Evolutionary conservation across 2,329 filamentous ascomycete species (phyloP), one percentile per base, ranked within the genome.

Genomic region (Aspergillus candidus): DNA sequence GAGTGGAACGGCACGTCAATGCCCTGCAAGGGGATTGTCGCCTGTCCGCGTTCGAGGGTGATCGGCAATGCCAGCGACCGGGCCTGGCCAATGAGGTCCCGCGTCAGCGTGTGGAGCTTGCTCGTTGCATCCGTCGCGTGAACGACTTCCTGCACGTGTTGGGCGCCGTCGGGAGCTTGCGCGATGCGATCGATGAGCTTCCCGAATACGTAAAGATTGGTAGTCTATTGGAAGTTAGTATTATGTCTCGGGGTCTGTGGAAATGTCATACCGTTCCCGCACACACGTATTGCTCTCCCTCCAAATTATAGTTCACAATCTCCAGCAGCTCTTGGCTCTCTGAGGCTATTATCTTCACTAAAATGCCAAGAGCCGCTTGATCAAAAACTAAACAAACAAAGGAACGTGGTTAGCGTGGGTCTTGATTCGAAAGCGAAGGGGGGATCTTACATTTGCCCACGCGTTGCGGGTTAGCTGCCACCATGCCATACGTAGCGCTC

Each of bases 381-480:
- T 91, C 94, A 77, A 97, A 97, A 0, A 86, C 94, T 79, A 90
- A 94, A 63, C 86, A 90, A 67, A 96, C 94, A 53, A 95, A 88
- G 61, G 87, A 89, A 39, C 93, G 74, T 6, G 5, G 15, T 46
- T n/a, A 46, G 43, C n/a, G 22, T n/a, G 8, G 2, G 12, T 11
- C 6, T 8, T 7, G 6, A 12, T 10, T 8, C 4, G 7, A 14
- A 18, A 8, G 18, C 11, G 14, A 13, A 32, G 7, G 5, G 13
- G 12, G 29, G n/a, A 31, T 8, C 52, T 35, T 43, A 53, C 52
- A 44, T 34, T 32, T 33, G 10, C 50, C 50, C 22, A 53, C 48
- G 18, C 52, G 50, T 32, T 37, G 46, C 4, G 52, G 52, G 37
- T 54, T 54, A 6, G 41, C 44, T 13, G 52, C 52, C 32, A 53